phyloP scores from a whole-genome alignment of 306 rosid species.

The Lathyrus tuberosus region DNA sequence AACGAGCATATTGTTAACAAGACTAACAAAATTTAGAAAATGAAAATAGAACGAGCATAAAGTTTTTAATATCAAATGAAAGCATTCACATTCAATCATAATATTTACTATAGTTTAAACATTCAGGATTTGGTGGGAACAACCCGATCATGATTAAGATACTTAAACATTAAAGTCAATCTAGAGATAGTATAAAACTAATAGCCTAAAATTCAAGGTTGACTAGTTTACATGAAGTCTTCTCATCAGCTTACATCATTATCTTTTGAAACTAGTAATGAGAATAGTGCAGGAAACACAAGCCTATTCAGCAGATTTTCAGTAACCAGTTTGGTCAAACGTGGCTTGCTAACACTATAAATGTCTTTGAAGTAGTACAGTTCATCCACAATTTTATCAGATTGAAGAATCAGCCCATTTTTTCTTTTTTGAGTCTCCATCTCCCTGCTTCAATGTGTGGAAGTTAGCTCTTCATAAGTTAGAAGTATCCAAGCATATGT shows the following conservation, averaged over 20 bases:
- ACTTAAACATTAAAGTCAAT: slow-evolving; percentile 23
- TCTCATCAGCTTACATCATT: slow-evolving; percentile 58
- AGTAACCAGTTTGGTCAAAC: slow-evolving; percentile 53
- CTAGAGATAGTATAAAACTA: slow-evolving; percentile 15
- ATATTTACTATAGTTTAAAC: slow-evolving; percentile 18
- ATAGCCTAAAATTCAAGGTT: slow-evolving; percentile 28
- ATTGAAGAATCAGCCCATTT: slow-evolving; percentile 57
- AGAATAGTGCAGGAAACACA: slow-evolving; percentile 61
- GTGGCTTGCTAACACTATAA: slow-evolving; percentile 53
- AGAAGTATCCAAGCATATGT: neutral
- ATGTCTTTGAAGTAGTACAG: slow-evolving; percentile 80
- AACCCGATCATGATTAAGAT: slow-evolving; percentile 32
- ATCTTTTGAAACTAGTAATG: slow-evolving; percentile 55
- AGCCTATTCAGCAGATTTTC: slow-evolving; percentile 69
- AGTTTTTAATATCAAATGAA: slow-evolving; percentile 2
- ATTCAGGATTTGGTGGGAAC: slow-evolving; percentile 19
- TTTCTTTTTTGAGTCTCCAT: slow-evolving; percentile 47
- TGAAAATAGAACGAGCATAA: neutral
- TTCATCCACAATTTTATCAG: slow-evolving; percentile 69
- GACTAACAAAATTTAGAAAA: neutral
- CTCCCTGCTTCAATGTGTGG: slow-evolving; percentile 56
- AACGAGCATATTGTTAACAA: neutral
- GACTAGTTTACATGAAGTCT: slow-evolving; percentile 36
- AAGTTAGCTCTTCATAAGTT: slow-evolving; percentile 31
- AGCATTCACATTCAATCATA: slow-evolving; percentile 26